A percentile compares a stretch with the other conserved stretches of the same genome.
phyloP scores from a whole-genome alignment of 768 basidiomycete species.

The Amanita subjunquillea region DNA sequence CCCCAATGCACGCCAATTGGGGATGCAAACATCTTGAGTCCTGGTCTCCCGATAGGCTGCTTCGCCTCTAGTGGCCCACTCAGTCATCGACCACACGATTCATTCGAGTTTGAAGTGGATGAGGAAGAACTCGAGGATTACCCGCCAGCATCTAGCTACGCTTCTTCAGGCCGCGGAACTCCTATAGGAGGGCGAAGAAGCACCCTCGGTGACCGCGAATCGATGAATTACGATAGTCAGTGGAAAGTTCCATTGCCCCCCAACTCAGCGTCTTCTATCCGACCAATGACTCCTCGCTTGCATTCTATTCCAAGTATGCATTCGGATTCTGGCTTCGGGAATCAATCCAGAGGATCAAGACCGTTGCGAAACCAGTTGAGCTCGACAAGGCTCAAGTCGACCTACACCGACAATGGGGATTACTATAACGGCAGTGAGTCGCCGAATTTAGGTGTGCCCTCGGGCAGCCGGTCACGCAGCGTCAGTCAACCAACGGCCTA shows the following conservation, averaged over 20 bases:
- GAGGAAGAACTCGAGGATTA: slow-evolving; percentile 75
- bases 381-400: slow-evolving; percentile 44
- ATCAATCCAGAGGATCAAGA: slow-evolving; percentile 15
- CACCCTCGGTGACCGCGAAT: slow-evolving; percentile 8
- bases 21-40: slow-evolving; percentile 26
- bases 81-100: slow-evolving; percentile 53
- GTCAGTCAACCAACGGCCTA: slow-evolving; percentile 75
- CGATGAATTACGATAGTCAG: slow-evolving; percentile 32
- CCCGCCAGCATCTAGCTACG: slow-evolving; percentile 32
- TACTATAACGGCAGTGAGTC: slow-evolving; percentile 22
- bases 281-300: slow-evolving; percentile 38
- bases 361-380: slow-evolving; percentile 61
- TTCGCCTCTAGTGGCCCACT: slow-evolving; percentile 33
- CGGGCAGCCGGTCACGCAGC: slow-evolving; percentile 54
- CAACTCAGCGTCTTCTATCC: slow-evolving; percentile 18
- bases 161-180: slow-evolving; percentile 63
- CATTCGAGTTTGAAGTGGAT: slow-evolving; percentile 65
- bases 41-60: slow-evolving; percentile 12
- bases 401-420: slow-evolving; percentile 38
- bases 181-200: slow-evolving; percentile 49
- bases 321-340: slow-evolving; percentile 36
- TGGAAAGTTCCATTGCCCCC: slow-evolving; percentile 25
- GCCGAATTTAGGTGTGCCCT: slow-evolving; percentile 14
- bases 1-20: slow-evolving; percentile 1
- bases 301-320: slow-evolving; percentile 20